Conservation (phyloP, 257 asterid genomes). For the Linderniella brevidens region DNA sequence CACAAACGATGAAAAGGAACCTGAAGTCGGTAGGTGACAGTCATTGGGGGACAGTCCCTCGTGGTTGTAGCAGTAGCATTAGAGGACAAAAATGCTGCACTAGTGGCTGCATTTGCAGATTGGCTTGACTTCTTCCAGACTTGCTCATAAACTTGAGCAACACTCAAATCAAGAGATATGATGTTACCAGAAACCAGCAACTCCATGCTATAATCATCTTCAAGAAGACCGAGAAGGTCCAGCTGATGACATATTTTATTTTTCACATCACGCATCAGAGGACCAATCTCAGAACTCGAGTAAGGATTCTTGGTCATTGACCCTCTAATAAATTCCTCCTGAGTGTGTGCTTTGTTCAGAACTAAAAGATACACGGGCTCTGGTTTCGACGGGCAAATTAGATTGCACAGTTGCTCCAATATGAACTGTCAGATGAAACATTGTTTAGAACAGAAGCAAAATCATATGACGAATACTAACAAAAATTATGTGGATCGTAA, state of each 20-base stretch:
- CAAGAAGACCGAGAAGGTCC: slow-evolving; percentile 90
- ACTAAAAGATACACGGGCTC: slow-evolving; percentile 72
- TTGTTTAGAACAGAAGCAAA: background rate
- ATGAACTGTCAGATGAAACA: slow-evolving; percentile 42
- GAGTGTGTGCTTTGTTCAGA: slow-evolving; percentile 91
- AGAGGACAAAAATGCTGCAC: slow-evolving; percentile 52
- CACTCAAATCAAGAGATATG: slow-evolving; percentile 86
- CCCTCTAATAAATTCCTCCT: slow-evolving; percentile 98
- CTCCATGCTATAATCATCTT: slow-evolving; percentile 98
- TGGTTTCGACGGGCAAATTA: slow-evolving; percentile 87
- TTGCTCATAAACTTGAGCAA: slow-evolving; percentile 87
- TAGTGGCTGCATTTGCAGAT: slow-evolving; percentile 47
- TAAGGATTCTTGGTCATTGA: slow-evolving; percentile 99
- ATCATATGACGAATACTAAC: background rate
- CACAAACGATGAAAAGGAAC: slow-evolving; percentile 13
- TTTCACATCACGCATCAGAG: slow-evolving; percentile 99
- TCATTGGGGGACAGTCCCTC: slow-evolving; percentile 93
- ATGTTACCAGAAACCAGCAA: slow-evolving; percentile 89
- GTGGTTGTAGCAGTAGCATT: slow-evolving; percentile 45
- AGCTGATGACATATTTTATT: slow-evolving; percentile 95
- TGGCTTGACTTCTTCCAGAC: slow-evolving; percentile 96
- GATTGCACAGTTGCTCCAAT: slow-evolving; percentile 97
- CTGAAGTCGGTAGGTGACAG: slow-evolving; percentile 96
- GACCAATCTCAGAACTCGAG: slow-evolving; percentile 95
- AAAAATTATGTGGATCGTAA: background rate